phyloP scores from a whole-genome alignment of 2,329 filamentous ascomycete genomes.

The Tolypocladium tundrense region DNA sequence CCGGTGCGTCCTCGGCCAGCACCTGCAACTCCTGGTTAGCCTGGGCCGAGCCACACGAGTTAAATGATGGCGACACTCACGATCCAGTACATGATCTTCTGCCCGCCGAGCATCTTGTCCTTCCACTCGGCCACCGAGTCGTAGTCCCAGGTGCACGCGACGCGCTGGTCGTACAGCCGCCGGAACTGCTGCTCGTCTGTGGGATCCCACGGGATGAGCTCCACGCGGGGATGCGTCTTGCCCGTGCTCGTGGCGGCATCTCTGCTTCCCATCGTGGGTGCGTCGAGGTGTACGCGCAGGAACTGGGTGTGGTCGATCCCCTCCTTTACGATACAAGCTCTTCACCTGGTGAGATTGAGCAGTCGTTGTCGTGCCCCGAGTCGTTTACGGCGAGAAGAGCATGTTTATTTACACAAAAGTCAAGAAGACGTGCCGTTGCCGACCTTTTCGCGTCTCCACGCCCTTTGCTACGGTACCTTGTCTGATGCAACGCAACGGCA shows the following conservation, averaged over 20 bases:
- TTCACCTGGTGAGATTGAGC: too few relatives aligned
- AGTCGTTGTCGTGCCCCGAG: background rate
- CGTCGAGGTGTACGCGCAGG: background rate
- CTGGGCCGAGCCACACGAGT: background rate
- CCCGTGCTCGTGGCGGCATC: background rate
- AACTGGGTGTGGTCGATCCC: background rate
- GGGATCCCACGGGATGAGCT: conserved; percentile 34
- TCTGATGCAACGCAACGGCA: too few relatives aligned
- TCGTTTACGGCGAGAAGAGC: background rate
- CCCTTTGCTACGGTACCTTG: too few relatives aligned
- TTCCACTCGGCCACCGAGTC: conserved; percentile 26
- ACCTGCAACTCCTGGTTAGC: background rate
- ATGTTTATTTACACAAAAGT: background rate
- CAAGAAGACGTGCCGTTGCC: background rate
- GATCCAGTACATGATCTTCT: conserved; percentile 29
- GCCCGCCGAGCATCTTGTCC: conserved; percentile 20
- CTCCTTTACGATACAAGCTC: background rate
- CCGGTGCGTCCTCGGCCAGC: conserved; percentile 14
- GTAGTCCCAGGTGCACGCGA: conserved; percentile 33
- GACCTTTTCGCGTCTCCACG: too few relatives aligned
- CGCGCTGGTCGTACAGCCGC: conserved; percentile 30
- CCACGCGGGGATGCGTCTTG: conserved; percentile 11
- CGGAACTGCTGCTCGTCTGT: conserved; percentile 25
- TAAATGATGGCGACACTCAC: conserved; percentile 19
- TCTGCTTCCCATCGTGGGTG: background rate